Evolutionary conservation across 2,329 filamentous ascomycete species (phyloP), one percentile per base, ranked within the genome.

Genomic region (Pestalotiopsis sp.): DNA sequence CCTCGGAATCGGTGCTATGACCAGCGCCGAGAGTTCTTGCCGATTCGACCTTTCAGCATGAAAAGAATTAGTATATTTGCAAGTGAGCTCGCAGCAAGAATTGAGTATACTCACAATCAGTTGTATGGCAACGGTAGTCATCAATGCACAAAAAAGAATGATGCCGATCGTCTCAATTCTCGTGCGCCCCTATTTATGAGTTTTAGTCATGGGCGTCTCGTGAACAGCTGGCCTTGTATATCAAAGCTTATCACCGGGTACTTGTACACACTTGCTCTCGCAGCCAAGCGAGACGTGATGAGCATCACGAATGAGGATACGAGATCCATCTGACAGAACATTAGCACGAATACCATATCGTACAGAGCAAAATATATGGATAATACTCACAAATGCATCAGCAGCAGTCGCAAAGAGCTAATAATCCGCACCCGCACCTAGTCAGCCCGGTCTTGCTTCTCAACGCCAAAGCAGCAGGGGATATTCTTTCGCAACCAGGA

Each of bases 91-190:
- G n/a, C n/a, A n/a, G n/a, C n/a, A n/a, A n/a, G n/a, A n/a, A n/a
- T n/a, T n/a, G n/a, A n/a, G n/a, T n/a, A 25, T 31, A 77, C 84
- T 77, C 77, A 87, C 86, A 62, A 89, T 85, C 36, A 91, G 80
- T 73, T 91, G 86, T 36, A 90, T 87, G 62, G 89, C 88, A 3
- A 90, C 88, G 0, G 88, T 91, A 2, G 89, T 90, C 88, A 91
- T 91, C 69, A 91, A 80, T 58, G 88, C 87, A 71, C 88, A 90
- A 77, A 91, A 91, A 60, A 91, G 84, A 73, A 91, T 88, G 70
- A 91, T 88, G 36, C 88, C 89, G 68, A 91, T 84, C 2, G 89
- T 90, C 78, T 91, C 89, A 66, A 91, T 86, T 68, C 89, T 84
- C 4, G 85, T 90, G 7, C 89, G 85, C 57, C 87, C 89, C 81